Evolutionary conservation across 1,284 basidiomycete species (phyloP).

Genomic region (Mycena citricolor): DNA sequence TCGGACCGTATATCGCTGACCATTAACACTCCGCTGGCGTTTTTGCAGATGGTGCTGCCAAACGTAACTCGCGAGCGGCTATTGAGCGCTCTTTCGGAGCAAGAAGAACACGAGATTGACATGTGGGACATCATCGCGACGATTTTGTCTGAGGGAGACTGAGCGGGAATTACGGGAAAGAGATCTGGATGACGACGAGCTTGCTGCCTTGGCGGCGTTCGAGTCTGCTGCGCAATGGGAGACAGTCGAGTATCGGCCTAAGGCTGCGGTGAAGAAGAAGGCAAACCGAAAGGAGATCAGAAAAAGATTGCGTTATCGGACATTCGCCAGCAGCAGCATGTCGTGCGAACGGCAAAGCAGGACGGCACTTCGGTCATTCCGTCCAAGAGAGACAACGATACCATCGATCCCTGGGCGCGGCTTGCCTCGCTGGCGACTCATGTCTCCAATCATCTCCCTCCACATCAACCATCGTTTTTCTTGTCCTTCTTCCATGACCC

Average conservation of each 20-base stretch:
- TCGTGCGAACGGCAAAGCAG: conserved; percentile 17
- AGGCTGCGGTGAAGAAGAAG: conserved; percentile 35
- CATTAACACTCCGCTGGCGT: conserved; percentile 59
- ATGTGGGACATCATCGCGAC: conserved; percentile 65
- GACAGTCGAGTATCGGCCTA: conserved; percentile 33
- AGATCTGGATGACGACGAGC: conserved; percentile 50
- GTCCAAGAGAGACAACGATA: background rate
- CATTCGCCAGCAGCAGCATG: conserved; percentile 62
- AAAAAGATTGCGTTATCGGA: conserved; percentile 58
- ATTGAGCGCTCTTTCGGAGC: conserved; percentile 43
- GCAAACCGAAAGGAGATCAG: conserved; percentile 36
- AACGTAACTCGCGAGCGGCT: conserved; percentile 50
- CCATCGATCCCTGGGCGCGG: conserved; percentile 65
- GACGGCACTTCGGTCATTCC: conserved; percentile 27
- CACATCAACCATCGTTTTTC: conserved; percentile 53
- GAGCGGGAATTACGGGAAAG: conserved; percentile 68
- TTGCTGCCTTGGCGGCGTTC: conserved; percentile 32
- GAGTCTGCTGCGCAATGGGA: conserved; percentile 39
- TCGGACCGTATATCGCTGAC: conserved; percentile 38
- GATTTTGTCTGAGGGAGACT: conserved; percentile 57
- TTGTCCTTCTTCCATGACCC: conserved; percentile 69
- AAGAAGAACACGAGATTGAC: conserved; percentile 48
- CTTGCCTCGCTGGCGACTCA: conserved; percentile 66
- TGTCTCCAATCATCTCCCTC: conserved; percentile 55
- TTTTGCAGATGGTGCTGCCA: conserved; percentile 67